Base-by-base conservation (phyloP, 495 filamentous ascomycete species). In the Ramalina intermedia region DNA sequence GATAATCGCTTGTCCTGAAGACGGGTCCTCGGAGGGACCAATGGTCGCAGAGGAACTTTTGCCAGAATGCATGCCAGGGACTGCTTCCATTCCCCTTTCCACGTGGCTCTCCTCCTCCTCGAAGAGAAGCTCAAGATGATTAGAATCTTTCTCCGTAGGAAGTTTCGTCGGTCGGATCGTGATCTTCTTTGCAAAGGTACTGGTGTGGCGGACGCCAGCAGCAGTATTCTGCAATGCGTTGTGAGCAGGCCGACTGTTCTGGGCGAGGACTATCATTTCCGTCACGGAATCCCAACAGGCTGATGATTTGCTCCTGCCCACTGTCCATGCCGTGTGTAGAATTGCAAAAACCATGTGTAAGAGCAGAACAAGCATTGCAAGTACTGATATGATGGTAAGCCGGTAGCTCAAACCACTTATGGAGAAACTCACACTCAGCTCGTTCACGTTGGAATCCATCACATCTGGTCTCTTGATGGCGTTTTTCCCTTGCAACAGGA, bases 211-310 rank as follows among this genome's bases (percentile, higher is more conserved):
- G 35, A 49, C 23, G 5, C 46, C 46, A 5, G 46, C 46, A 12
- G 46, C 46, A 9, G 46, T 49, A n/a, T 49, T 41, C 17, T 21
- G 4, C 6, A 49, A 26, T 17, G 46, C 17, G 11, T 4, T 16
- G 18, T 40, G 12, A 14, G 36, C 35, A n/a, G 46, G 46, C 18
- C 12, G 16, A 4, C 35, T 40, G 29, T 41, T 49, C 16, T 49
- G 46, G 2, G 33, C 46, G 4, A 49, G 23, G 14, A 41, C 46
- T 11, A 49, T 35, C 6, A 49, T 21, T 26, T 49, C 46, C 1
- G 37, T 27, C 13, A 49, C 21, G 2, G 46, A 39, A 37, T 49
- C 46, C 46, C 46, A 49, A 14, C 27, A 43, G 36, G 33, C 46
- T 6, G 46, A 49, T 9, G 46, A 49, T 20, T 38, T 41, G 5